Conservation (phyloP, 202 grass and related monocot genomes). For the Zizania palustris region DNA sequence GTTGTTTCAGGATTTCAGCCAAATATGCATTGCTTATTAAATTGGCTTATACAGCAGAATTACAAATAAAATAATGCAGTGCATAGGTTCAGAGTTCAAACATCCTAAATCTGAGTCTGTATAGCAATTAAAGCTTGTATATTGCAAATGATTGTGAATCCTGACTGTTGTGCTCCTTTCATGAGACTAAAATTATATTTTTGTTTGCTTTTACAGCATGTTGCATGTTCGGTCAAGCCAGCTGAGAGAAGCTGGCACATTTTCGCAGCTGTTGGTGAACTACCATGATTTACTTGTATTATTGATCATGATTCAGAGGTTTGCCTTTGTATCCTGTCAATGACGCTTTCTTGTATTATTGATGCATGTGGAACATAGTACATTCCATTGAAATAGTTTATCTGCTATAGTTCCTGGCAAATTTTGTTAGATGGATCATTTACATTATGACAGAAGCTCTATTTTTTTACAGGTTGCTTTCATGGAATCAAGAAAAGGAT, state of each 20-base stretch:
- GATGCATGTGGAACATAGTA: neutral
- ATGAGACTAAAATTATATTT: constrained; percentile 7
- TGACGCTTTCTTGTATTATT: neutral
- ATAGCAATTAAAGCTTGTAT: constrained; percentile 8
- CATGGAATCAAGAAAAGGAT: constrained; percentile 89
- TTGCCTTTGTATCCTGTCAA: neutral
- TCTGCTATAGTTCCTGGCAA: neutral
- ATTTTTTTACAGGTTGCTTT: constrained; percentile 75
- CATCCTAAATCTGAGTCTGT: constrained; percentile 6
- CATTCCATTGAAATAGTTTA: neutral
- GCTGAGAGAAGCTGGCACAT: too few relatives aligned
- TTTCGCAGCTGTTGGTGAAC: too few relatives aligned
- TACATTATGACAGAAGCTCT: neutral
- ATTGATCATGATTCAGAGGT: constrained; percentile 87
- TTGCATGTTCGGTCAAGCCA: too few relatives aligned
- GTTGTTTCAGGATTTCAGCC: neutral
- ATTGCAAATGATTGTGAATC: constrained; percentile 28
- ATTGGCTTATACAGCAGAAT: constrained; percentile 1
- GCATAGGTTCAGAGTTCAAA: neutral
- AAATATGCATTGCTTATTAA: constrained; percentile 18
- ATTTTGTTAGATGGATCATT: neutral
- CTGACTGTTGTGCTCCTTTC: neutral
- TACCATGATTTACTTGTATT: too few relatives aligned
- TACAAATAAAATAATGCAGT: neutral
- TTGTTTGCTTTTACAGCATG: neutral